Evolutionary conservation across 192 early-diverging fungal species (phyloP), one percentile per base, ranked within the genome.

Genomic region (Phlyctochytrium arcticum): DNA sequence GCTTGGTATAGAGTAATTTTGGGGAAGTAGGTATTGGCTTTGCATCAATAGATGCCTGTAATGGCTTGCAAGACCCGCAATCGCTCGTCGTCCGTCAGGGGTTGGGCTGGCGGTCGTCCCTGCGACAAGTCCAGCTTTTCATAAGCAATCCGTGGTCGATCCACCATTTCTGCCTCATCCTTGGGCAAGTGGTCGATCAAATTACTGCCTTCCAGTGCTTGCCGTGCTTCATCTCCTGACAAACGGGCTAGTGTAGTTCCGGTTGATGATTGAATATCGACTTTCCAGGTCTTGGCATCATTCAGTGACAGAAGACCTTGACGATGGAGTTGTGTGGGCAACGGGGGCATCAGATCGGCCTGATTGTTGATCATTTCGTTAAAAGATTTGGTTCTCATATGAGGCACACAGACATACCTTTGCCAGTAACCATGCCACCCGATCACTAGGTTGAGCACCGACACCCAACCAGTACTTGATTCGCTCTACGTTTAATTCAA

Each of bases 381-480:
- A 27, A 5, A 26, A 30, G 30, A 26, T 15, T 53, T 59, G 10
- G 50, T 15, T 23, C 36, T 21, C 3, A 19, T 30, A 19, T 29
- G n/a, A 33, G 10, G 24, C 9, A 46, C 9, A 7, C 10, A 23
- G 31, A 50, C 68, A 48, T 70, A 91, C 89, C 86, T 91, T 91
- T 56, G 85, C 88, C 21, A 99, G 75, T 72, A 99, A 71, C 67
- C 88, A 90, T 24, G 84, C 85, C n/a, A 95, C 96, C 37, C 87
- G 76, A 31, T 92, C 89, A n/a, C 87, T 85, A 3, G 94, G 94
- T 79, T 95, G 91, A n/a, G 96, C 96, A 7, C 96, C 96, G 24
- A 92, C 92, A 19, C 88, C 89, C 44, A 99, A 75, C 96, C 96
- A 99, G 74, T 99, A 95, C 74, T 98, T 95, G 72, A 90, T 89